Conservation (phyloP, 2,329 filamentous ascomycete species). For the Verticillium klebahnii region DNA sequence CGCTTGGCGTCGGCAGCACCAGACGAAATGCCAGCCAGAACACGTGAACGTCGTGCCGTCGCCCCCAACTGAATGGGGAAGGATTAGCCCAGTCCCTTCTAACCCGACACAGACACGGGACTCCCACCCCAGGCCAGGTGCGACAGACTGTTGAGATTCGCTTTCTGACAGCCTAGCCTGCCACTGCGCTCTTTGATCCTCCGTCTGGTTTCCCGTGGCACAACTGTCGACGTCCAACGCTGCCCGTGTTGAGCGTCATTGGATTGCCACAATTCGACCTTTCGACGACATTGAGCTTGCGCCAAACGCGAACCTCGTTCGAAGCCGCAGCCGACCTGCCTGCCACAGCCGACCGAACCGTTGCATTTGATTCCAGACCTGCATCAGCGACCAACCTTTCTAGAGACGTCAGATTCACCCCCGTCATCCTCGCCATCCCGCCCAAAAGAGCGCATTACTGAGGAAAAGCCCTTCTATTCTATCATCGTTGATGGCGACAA, state of each 20-base stretch:
- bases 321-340: background rate
- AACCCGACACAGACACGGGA: background rate
- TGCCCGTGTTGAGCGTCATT: background rate
- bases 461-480: background rate
- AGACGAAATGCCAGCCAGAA: background rate
- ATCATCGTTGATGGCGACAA: background rate
- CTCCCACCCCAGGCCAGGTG: background rate
- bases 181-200: background rate
- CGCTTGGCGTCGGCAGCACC: slow-evolving; percentile 8
- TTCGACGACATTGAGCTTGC: background rate
- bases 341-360: background rate
- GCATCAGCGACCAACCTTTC: background rate
- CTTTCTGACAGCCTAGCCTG: background rate
- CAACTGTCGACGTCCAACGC: background rate
- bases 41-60: background rate
- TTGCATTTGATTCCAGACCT: background rate
- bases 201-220: background rate
- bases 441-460: background rate
- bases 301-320: background rate
- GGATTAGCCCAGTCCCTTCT: background rate
- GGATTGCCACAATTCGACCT: background rate
- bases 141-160: background rate
- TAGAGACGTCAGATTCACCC: background rate
- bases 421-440: background rate
- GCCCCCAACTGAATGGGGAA: background rate